Base-by-base conservation (phyloP, 352 stramenopile species). In the Pythium sukuiense region DNA sequence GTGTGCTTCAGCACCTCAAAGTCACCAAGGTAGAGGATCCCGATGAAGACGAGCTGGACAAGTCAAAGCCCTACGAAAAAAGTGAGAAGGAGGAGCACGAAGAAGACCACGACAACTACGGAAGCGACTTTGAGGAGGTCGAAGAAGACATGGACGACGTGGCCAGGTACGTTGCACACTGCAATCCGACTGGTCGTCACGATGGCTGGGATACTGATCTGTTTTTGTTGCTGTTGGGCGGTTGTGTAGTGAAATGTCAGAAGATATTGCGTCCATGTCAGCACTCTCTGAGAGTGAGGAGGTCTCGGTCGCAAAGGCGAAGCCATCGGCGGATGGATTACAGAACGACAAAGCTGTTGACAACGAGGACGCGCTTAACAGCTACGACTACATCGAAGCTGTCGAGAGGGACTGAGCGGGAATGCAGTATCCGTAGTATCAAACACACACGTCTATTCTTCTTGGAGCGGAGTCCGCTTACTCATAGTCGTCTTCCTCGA, bases 311-410 rank as follows among this genome's bases (percentile, higher is more conserved):
- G 29, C 60, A 12, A 65, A 63, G 13, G 30, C 27, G 41, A 29
- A 59, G 41, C n/a, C 20, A 45, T 14, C 8, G 30, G 20, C 26
- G 20, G 53, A 24, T 5, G 9, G 6, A 46, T 33, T 72, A 59
- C 37, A 53, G 26, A 75, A 73, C 46, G 87, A 95, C 58, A 82
- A 55, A 20, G 43, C 69, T 6, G 82, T 93, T 43, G 72, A 76
- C 2, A 83, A 61, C 49, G 76, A 89, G 74, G 77, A 88, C 68
- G 83, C 74, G 41, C 80, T 95, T 39, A 88, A 95, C 59, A 85
- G 77, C 70, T 93, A 93, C 67, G 87, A 93, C 61, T 92, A 95
- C 77, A 87, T 95, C 43, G 82, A 93, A 73, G 62, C 68, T 14
- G 84, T 95, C 41, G 80, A 92, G 61, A 56, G 59, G 43, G 67